Evolutionary conservation across 306 rosid species (phyloP), one percentile per base, ranked within the genome.

Genomic region (Pyrus betulifolia): DNA sequence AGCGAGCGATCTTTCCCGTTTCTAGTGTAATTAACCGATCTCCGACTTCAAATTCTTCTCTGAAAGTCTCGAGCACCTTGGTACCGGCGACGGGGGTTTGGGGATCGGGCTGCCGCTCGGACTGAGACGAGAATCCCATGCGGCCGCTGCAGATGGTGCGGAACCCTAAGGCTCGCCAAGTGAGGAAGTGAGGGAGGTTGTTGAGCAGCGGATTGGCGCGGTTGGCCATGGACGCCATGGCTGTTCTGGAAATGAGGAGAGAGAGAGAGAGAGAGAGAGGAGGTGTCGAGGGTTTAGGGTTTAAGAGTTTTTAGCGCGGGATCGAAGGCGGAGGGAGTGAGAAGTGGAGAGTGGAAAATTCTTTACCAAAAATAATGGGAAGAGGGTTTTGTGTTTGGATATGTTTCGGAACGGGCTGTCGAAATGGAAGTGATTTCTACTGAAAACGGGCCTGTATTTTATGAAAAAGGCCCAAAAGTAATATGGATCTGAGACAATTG

Each of bases 41-140:
- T 6, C 97, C 99, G 11, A 92, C 76, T 79, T 95, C 99, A 74
- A 95, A 90, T 71, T 92, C 96, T 72, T 95, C 99, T 11, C 45
- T 86, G 87, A 84, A 84, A 22, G 76, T 70, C 30, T 90, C 93
- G n/a, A 92, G 91, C 45, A 85, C 76, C 81, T 88, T 88, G 51
- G 88, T 84, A 11, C 87, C 77, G 18, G 80, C 73, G 6, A 70
- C 65, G 25, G 82, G 63, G n/a, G 85, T 44, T 51, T 85, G 86
- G 15, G 79, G 54, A 63, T 81, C 86, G 18, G 75, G 78, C 14
- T 57, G 64, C 72, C 70, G 72, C 80, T 83, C 84, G 12, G 91
- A 80, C 55, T 74, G 86, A 14, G 93, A 80, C 9, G 90, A 49
- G 71, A 86, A 82, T 71, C 96, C 94, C 40, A 81, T 79, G 66